These are phyloP conservation scores for Cephalotrichum gorgonifer DNA, from an alignment of 2,329 filamentous ascomycete genomes.

Conservation along the genomic window DNA sequence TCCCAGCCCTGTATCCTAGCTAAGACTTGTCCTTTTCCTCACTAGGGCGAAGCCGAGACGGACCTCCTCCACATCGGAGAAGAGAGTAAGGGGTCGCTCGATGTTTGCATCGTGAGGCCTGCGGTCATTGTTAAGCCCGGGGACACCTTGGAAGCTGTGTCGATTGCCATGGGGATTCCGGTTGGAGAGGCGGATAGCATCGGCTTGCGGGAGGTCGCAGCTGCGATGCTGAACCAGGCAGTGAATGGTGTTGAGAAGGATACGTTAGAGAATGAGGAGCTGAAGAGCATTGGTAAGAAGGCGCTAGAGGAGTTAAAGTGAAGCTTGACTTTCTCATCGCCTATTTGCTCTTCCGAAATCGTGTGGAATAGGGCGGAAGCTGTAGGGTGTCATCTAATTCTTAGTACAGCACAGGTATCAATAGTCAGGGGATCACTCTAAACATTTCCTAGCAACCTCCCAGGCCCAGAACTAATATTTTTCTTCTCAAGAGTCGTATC, in stretches of 20 bases:
- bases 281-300: constrained; percentile 23
- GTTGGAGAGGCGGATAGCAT: constrained; percentile 16
- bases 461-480: too few relatives aligned
- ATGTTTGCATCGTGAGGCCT: constrained; percentile 28
- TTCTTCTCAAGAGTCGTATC: too few relatives aligned
- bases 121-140: constrained; percentile 24
- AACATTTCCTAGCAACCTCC: too few relatives aligned
- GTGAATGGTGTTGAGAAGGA: constrained; percentile 35
- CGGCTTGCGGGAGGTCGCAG: constrained; percentile 23
- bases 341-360: too few relatives aligned
- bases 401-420: too few relatives aligned
- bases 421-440: too few relatives aligned
- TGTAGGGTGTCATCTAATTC: too few relatives aligned
- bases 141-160: not conserved
- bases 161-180: constrained; percentile 9
- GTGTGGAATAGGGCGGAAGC: too few relatives aligned
- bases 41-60: constrained; percentile 37
- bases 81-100: constrained; percentile 23
- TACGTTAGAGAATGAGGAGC: constrained; percentile 28
- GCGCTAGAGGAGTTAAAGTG: not conserved
- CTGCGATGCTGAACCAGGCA: constrained; percentile 31
- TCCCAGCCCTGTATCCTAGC: not conserved
- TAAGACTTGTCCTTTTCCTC: too few relatives aligned
- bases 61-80: constrained; percentile 28
- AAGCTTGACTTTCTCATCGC: not conserved